A percentile compares a stretch with the other conserved stretches of the same genome.
Evolutionary conservation across 1,139 yeast genomes (phyloP).

Genomic region (Ogataea hybrid): DNA sequence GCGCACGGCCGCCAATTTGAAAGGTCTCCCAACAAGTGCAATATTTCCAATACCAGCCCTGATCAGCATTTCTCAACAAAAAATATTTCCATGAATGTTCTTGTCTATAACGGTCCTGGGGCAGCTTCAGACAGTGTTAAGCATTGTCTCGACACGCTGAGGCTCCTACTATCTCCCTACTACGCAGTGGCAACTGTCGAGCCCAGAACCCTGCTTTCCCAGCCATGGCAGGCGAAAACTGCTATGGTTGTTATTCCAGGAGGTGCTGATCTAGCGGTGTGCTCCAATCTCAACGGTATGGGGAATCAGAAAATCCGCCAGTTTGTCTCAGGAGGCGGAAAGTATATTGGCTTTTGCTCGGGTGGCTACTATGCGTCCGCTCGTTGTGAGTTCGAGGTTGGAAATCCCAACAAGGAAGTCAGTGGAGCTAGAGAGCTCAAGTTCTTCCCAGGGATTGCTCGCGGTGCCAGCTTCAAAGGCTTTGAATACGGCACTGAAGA

Average conservation of each 20-base stretch:
- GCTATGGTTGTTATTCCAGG: conserved; percentile 87
- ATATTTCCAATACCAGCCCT: conserved; percentile 4
- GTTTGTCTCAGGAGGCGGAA: conserved; percentile 78
- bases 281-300: conserved; percentile 64
- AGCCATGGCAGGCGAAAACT: conserved; percentile 88
- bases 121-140: conserved; percentile 84
- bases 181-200: conserved; percentile 81
- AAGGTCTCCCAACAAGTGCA: background rate
- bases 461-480: conserved; percentile 82
- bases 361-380: conserved; percentile 88
- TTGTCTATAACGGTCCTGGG: conserved; percentile 79
- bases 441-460: conserved; percentile 77
- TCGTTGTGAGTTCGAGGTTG: conserved; percentile 80
- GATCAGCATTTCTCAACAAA: background rate
- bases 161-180: conserved; percentile 76
- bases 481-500: conserved; percentile 72
- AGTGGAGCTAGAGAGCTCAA: conserved; percentile 78
- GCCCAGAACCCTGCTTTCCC: conserved; percentile 59
- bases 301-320: conserved; percentile 61
- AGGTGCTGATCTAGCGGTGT: conserved; percentile 88
- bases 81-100: conserved; percentile 59
- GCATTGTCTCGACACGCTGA: conserved; percentile 74
- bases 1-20: background rate
- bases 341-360: conserved; percentile 88
- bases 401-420: conserved; percentile 69